Evolutionary conservation across 352 stramenopile species (phyloP).

Genomic region (Pythium folliculosum): DNA sequence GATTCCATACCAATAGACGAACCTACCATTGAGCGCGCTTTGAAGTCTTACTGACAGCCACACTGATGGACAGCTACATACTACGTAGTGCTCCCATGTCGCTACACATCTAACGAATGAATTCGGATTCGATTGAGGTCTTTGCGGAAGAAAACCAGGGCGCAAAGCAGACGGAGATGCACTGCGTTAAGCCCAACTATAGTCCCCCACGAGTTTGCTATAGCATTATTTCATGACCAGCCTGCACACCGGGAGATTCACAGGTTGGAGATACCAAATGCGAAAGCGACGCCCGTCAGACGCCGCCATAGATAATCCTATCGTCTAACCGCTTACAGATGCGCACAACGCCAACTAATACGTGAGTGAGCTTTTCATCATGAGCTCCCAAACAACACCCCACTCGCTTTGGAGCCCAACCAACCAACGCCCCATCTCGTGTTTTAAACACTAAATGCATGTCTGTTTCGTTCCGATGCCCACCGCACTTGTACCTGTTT

Average conservation of each 20-base stretch:
- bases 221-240: slow-evolving; percentile 88
- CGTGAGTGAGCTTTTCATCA: neutral
- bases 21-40: neutral
- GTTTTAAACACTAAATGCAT: neutral
- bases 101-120: too few relatives aligned
- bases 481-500: too few relatives aligned
- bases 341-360: neutral
- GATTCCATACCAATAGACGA: neutral
- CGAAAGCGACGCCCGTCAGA: slow-evolving; percentile 20
- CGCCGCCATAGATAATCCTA: neutral
- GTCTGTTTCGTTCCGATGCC: neutral
- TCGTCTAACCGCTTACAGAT: too few relatives aligned
- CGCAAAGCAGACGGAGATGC: slow-evolving; percentile 68
- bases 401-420: neutral
- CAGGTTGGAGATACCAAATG: slow-evolving; percentile 89
- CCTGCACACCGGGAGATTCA: slow-evolving; percentile 68
- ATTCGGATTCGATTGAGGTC: slow-evolving; percentile 14
- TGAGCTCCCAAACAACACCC: neutral
- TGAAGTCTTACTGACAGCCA: neutral
- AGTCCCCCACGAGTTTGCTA: slow-evolving; percentile 47
- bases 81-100: too few relatives aligned
- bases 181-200: slow-evolving; percentile 82
- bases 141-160: slow-evolving; percentile 77
- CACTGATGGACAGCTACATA: too few relatives aligned
- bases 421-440: neutral